Evolutionary conservation across 257 asterid genomes (phyloP).

Genomic region (Petunia axillaris): DNA sequence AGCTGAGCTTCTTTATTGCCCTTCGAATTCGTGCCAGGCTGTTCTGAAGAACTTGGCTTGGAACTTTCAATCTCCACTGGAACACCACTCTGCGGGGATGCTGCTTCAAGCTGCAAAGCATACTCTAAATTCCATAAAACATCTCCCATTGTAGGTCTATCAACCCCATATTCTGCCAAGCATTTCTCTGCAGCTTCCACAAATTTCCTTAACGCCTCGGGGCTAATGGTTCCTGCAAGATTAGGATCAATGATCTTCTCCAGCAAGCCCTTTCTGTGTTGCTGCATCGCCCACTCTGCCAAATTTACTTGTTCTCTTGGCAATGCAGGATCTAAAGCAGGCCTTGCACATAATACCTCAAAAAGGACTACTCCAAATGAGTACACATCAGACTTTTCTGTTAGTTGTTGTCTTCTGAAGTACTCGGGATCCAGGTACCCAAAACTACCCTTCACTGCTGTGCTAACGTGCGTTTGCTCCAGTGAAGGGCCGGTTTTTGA

Average conservation of each 20-base stretch:
- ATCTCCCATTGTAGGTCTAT: constrained; percentile 91
- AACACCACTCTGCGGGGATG: constrained; percentile 28
- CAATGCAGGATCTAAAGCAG: constrained; percentile 85
- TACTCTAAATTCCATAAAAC: constrained; percentile 81
- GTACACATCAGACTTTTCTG: constrained; percentile 87
- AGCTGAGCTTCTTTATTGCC: constrained; percentile 32
- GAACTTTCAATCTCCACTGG: constrained; percentile 23
- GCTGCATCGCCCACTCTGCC: constrained; percentile 91
- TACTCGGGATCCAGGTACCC: constrained; percentile 97
- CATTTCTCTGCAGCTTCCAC: constrained; percentile 92
- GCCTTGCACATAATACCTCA: constrained; percentile 88
- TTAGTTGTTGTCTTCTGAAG: constrained; percentile 86
- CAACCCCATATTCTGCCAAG: constrained; percentile 83
- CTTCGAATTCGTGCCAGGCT: not conserved
- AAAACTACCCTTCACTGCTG: constrained; percentile 94
- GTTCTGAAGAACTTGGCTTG: constrained; percentile 30
- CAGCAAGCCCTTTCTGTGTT: constrained; percentile 58
- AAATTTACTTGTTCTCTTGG: constrained; percentile 87
- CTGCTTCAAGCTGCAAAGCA: constrained; percentile 78
- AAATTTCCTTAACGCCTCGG: constrained; percentile 64
- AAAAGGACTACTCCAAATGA: constrained; percentile 90
- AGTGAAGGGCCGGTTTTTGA: constrained; percentile 82
- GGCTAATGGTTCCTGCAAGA: constrained; percentile 42
- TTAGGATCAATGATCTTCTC: constrained; percentile 58
- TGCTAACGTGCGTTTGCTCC: constrained; percentile 95